Conservation (phyloP, 2,329 filamentous ascomycete species). For the Fusarium tupiense region DNA sequence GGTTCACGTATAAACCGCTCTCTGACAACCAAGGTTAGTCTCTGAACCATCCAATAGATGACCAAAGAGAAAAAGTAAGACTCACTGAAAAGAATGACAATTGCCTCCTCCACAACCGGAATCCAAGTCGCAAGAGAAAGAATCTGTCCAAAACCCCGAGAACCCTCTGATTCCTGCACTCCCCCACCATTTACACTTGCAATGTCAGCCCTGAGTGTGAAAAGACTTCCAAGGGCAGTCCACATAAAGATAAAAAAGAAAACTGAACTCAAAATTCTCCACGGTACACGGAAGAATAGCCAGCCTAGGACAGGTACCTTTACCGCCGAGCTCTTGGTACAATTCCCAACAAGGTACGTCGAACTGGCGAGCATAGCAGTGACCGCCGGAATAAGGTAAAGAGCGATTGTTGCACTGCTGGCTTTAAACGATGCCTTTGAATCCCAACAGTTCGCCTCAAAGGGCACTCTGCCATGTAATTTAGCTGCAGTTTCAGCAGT, state of each 20-base stretch:
- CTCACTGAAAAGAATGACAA: background rate
- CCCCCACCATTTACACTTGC: background rate
- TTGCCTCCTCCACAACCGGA: fast-evolving
- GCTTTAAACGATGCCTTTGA: background rate
- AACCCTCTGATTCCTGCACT: background rate
- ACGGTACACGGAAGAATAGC: background rate
- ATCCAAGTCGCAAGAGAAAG: background rate
- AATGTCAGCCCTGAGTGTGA: fast-evolving
- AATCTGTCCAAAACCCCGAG: background rate
- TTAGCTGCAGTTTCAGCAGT: background rate
- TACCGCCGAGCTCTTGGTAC: fast-evolving
- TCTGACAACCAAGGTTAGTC: fast-evolving
- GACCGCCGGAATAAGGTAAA: fast-evolving
- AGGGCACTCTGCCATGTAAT: background rate
- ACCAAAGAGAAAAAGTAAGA: fast-evolving
- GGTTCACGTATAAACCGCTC: background rate
- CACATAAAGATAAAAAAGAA: background rate
- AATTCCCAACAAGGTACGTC: background rate
- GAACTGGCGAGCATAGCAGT: background rate
- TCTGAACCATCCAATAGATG: fast-evolving
- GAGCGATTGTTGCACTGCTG: fast-evolving
- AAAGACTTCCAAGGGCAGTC: background rate
- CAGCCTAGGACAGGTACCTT: background rate
- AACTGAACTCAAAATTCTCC: fast-evolving
- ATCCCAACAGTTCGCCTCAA: background rate